These are phyloP conservation scores for Cymbopogon flexuosus DNA, from an alignment of 202 grass and related monocot genomes.

Conservation along the genomic window DNA sequence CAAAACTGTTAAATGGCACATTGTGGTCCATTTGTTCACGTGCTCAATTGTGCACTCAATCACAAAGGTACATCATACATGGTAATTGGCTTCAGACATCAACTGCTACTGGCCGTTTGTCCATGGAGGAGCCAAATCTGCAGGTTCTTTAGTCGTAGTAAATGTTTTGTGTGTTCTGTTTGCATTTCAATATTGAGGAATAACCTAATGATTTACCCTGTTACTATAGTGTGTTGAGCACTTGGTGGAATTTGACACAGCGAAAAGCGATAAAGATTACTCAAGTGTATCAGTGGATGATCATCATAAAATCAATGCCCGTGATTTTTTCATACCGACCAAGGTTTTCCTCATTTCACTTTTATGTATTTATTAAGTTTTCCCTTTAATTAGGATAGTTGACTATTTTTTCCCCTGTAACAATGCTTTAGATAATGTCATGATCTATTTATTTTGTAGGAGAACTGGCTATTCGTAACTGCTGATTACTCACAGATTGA, in stretches of 20 bases:
- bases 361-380: conserved; percentile 16
- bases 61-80: conserved; percentile 85
- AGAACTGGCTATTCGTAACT: conserved; percentile 80
- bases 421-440: not conserved
- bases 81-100: conserved; percentile 98
- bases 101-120: conserved; percentile 86
- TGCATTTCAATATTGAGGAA: not conserved
- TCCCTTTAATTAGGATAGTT: not conserved
- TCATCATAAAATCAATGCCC: conserved; percentile 71
- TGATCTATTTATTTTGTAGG: conserved; percentile 39
- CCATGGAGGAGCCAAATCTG: conserved; percentile 98
- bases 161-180: conserved; percentile 12
- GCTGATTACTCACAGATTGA: conserved; percentile 94
- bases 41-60: conserved; percentile 59
- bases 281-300: conserved; percentile 31
- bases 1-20: conserved; percentile 80
- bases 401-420: not conserved
- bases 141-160: conserved; percentile 55
- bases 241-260: conserved; percentile 59
- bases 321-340: conserved; percentile 85
- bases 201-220: conserved; percentile 24
- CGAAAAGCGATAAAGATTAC: conserved; percentile 39
- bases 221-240: conserved; percentile 88
- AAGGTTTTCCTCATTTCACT: conserved; percentile 45
- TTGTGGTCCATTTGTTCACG: conserved; percentile 81